phyloP scores from a whole-genome alignment of 148 eudicot genomes.

The Vaccinium macrocarpon region DNA sequence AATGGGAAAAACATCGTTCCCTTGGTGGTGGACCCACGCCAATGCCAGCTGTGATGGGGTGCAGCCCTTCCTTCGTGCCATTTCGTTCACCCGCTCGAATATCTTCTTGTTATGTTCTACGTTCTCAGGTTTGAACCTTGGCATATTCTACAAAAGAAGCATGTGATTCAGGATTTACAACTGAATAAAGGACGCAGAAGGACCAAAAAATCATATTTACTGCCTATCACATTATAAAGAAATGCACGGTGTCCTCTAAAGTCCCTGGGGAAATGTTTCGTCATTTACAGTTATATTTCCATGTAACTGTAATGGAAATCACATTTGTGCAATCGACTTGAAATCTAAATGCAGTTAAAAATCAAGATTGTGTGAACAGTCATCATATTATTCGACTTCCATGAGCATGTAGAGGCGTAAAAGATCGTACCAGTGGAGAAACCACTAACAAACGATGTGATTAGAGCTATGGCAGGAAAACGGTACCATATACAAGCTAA shows the following conservation, averaged over 20 bases:
- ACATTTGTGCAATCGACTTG: neutral
- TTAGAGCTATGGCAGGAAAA: neutral
- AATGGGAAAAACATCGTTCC: neutral
- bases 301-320: neutral
- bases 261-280: no score
- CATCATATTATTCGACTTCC: neutral
- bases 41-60: slow-evolving; percentile 4
- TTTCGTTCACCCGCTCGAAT: neutral
- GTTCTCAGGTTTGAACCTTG: slow-evolving; percentile 9
- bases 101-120: slow-evolving; percentile 11
- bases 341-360: neutral
- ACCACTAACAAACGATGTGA: neutral
- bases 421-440: neutral
- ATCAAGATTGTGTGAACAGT: neutral
- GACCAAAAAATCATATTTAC: no score
- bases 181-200: neutral
- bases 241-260: no score
- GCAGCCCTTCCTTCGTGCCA: slow-evolving; percentile 14
- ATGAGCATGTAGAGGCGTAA: no score
- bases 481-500: neutral
- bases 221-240: no score
- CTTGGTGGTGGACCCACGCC: slow-evolving; percentile 14
- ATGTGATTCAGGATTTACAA: neutral
- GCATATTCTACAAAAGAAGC: neutral
- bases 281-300: neutral